Evolutionary conservation across 768 basidiomycete genomes (phyloP), one percentile per base, ranked within the genome.

Genomic region (Rhodosporidiobolus sp.): DNA sequence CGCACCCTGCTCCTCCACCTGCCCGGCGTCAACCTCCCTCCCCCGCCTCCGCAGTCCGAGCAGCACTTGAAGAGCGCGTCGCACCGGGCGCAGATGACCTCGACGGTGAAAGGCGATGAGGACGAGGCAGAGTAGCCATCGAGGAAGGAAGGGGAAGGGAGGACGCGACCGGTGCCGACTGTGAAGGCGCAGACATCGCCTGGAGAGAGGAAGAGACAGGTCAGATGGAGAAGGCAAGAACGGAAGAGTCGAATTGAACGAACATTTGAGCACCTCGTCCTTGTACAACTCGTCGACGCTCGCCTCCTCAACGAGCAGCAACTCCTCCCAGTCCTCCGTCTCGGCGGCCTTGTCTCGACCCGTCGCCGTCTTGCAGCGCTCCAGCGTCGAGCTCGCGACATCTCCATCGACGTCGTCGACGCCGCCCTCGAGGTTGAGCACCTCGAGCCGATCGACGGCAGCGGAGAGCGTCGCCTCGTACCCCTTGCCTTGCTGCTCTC

Each of bases 1-100:
- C 35, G 50, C 34, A 43, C 62, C 62, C 34, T 58, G 57, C 65
- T n/a, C 28, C 65, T 38, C 66, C 66, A 67, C 28, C 66, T 35
- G 3, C 66, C 66, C 4, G 66, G 62, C 62, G 62, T 63, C 2
- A 63, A 32, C 32, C 62, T 5, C 8, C 62, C 62, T 12, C 62
- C 62, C 4, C 62, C 62, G 0, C 62, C 62, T 12, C 62, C 62
- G 22, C 65, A 65, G 54, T 65, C 65, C 32, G 55, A 57, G 46
- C 65, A 65, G 9, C 53, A 34, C 20, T 32, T 19, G 32, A 56
- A 65, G 30, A 48, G 30, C 11, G 56, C 65, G 22, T 14, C 22
- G 38, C 65, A 65, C 8, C 43, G 55, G 4, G 20, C 19, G 65
- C 65, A 65, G 56, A 65, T 65, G 46, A 65, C 55, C 32, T 65